Conservation (phyloP, 73 alveolate species). For the Breviolum minutum region DNA sequence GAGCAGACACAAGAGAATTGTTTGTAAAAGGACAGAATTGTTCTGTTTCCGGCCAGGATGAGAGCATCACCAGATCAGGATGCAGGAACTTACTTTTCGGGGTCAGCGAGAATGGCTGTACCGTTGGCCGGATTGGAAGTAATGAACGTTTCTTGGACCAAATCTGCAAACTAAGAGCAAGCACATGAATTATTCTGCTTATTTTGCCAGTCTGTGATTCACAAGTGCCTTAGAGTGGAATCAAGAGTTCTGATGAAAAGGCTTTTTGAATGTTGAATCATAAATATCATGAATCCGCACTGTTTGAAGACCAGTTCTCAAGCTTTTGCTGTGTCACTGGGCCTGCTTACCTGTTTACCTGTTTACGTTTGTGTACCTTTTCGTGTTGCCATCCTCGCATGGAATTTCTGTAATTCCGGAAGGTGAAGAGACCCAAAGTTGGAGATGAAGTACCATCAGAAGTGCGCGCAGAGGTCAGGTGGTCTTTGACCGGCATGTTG, state of each 20-base stretch:
- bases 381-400: not conserved
- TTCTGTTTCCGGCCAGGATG: constrained; percentile 15
- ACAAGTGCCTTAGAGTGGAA: too few species aligned
- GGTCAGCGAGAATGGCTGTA: constrained; percentile 66
- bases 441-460: constrained; percentile 97
- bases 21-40: not conserved
- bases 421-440: constrained; percentile 93
- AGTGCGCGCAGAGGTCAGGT: constrained; percentile 96
- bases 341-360: constrained; percentile 72
- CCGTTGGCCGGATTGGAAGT: constrained; percentile 90
- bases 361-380: constrained; percentile 81
- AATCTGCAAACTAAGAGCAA: not conserved
- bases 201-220: too few species aligned
- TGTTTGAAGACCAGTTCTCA: too few species aligned
- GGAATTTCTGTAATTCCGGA: not conserved
- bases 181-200: too few species aligned
- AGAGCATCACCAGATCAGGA: constrained; percentile 57
- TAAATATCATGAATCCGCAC: too few species aligned
- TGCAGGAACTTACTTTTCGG: constrained; percentile 64
- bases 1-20: too few species aligned
- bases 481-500: constrained; percentile 96
- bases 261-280: too few species aligned
- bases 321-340: too few species aligned
- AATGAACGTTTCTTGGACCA: constrained; percentile 28
- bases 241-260: too few species aligned